Evolutionary conservation across 169 alveolate genomes (phyloP), one percentile per base, ranked within the genome.

Genomic region (Toxoplasma gondii): DNA sequence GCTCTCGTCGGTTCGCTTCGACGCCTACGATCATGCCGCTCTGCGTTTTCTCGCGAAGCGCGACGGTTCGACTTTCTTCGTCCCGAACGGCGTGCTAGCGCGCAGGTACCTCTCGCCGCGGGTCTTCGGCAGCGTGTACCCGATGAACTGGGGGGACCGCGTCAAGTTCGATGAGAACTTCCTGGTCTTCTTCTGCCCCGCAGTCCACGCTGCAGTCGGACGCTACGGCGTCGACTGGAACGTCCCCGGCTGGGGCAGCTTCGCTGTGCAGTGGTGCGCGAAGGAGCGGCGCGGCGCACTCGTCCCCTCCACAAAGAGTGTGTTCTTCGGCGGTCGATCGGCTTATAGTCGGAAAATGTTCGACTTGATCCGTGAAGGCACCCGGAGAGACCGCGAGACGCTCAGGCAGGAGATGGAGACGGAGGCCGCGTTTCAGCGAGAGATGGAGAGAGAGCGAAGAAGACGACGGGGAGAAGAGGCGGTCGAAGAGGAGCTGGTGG

Each of bases 81-180:
- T 49, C n/a, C 93, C 93, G 54, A 24, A 12, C 4, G 93, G 93
- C 36, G 78, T 69, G 24, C 38, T 39, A 0, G 82, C 64, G 69
- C 82, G 82, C 9, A 31, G 70, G 16, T 88, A 88, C 84, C 64
- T 88, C 54, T 58, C 93, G 24, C 93, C 93, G 44, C n/a, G 39
- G 38, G 64, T 88, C 84, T 58, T 49, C 19, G 93, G 84, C 54
- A 45, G 0, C 29, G 93, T 39, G n/a, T 88, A 88, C 49, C 58
- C 93, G 38, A 49, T 88, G 82, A 43, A 88, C 45, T 88, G 93
- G 93, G 93, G 67, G 41, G 93, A 53, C 10, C 93, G 82, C 44
- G 82, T 88, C 39, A 53, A 64, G 93, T 58, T 88, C 84, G 93
- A 41, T 22, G 45, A 39, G 45, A 58, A 58, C 34, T 34, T 58